Evolutionary conservation across 2,329 filamentous ascomycete species (phyloP), one percentile per base, ranked within the genome.

Genomic region (Clarireedia hainanense): DNA sequence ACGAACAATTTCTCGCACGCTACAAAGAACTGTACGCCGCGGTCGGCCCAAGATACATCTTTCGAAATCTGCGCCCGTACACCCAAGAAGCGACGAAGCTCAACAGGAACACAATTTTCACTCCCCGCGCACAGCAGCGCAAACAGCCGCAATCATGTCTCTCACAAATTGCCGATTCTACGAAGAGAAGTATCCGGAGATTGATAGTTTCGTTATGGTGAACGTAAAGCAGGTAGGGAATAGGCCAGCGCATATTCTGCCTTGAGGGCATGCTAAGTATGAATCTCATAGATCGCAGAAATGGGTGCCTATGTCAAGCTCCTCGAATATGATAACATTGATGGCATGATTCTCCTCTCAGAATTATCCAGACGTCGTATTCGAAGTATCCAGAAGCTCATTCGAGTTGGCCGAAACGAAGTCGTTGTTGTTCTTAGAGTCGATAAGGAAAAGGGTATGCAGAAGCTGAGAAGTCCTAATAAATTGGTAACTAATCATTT

Each of bases 271-370:
- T 43, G 15, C 57, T 61, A 56, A 61, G 20, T 9, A 45, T 17
- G 47, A 42, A 26, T 39, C 47, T 27, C 20, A 54, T 42, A 94
- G 88, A 99, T 99, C 72, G 94, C 94, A 73, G 95, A 99, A 76
- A 99, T 99, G 95, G 94, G 94, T 74, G 94, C 95, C 68, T 99
- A 99, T 74, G 95, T 99, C 70, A 99, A 99, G 78, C 86, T 99
- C 56, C 86, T 99, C 67, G 94, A 99, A 78, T 99, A 99, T 76
- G 94, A 99, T 76, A 96, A 97, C 77, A 99, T 99, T 69, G 95
- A 99, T 72, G 94, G 94, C 83, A 99, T 99, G 95, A 99, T 99
- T 69, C 79, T 99, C 64, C 89, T 99, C 64, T 96, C 90, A 68
- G 94, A 99, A 76, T 83, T 99, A 62, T 99, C 95, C 58, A 85